Evolutionary conservation across 2,329 filamentous ascomycete genomes (phyloP).

Genomic region (Phyllosticta citrichinensis): DNA sequence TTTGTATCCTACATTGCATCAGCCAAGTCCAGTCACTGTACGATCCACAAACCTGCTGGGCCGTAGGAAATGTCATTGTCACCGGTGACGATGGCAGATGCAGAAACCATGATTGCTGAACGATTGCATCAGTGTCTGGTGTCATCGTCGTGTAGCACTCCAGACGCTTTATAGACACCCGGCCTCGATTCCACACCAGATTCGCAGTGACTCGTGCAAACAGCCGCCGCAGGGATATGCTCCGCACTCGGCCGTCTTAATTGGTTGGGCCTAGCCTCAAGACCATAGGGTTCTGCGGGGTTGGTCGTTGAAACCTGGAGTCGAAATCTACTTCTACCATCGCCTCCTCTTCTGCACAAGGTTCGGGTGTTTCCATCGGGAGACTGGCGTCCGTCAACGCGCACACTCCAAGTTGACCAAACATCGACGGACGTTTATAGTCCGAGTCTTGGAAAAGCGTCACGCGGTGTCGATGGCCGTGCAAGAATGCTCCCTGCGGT

Average conservation of each 20-base stretch:
- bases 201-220: neutral
- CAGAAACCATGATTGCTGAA: neutral
- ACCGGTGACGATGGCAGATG: neutral
- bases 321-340: neutral
- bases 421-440: neutral
- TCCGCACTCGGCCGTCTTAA: neutral
- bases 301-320: neutral
- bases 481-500: neutral
- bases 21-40: neutral
- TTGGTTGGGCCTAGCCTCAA: neutral
- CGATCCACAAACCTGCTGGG: neutral
- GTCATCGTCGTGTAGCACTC: neutral
- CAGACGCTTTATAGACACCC: neutral
- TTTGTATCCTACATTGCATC: conserved; percentile 2
- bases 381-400: neutral
- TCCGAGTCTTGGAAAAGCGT: neutral
- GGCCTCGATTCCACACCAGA: neutral
- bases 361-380: neutral
- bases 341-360: neutral
- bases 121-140: neutral
- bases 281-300: neutral
- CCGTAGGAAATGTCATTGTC: conserved; percentile 4
- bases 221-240: neutral
- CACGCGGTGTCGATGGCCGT: neutral
- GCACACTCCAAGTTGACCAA: neutral